These are phyloP conservation scores for Lasiosphaeriaceae sp. DNA, from an alignment of 495 filamentous ascomycete genomes.

Conservation along the genomic window DNA sequence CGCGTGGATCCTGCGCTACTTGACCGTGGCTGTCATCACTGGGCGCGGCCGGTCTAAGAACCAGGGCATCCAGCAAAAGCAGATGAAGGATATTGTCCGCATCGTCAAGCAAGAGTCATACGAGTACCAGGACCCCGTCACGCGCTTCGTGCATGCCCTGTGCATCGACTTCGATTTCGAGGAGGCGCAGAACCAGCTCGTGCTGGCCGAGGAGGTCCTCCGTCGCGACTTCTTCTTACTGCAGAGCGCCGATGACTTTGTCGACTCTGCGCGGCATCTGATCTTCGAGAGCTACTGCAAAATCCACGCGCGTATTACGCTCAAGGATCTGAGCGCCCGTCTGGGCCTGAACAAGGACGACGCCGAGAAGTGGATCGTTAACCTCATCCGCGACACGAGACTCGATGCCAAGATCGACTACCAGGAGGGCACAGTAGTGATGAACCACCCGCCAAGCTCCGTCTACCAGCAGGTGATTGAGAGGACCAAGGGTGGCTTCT, in stretches of 20 bases:
- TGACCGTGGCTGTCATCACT: conserved; percentile 92
- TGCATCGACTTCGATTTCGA: conserved; percentile 99
- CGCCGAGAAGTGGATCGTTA: conserved; percentile 99
- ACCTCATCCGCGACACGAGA: conserved; percentile 93
- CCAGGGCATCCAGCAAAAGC: conserved; percentile 87
- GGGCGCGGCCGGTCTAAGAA: conserved; percentile 82
- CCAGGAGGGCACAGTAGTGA: conserved; percentile 95
- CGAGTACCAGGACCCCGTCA: conserved; percentile 94
- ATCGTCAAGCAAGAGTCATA: conserved; percentile 95
- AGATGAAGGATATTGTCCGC: conserved; percentile 92
- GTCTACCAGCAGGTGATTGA: conserved; percentile 99
- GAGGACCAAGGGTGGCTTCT: conserved; percentile 91
- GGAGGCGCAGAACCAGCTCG: conserved; percentile 89
- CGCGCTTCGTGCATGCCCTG: conserved; percentile 91
- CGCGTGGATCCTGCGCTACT: conserved; percentile 94
- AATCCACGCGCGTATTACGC: conserved; percentile 97
- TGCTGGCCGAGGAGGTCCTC: conserved; percentile 86
- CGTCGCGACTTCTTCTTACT: conserved; percentile 94
- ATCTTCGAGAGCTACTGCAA: conserved; percentile 99
- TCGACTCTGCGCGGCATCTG: conserved; percentile 89
- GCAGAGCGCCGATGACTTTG: conserved; percentile 78
- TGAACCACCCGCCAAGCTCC: conserved; percentile 98
- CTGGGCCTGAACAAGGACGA: conserved; percentile 88
- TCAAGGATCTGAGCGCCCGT: conserved; percentile 89
- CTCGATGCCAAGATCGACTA: conserved; percentile 99